These are phyloP conservation scores for Jaenimonas drosophilae DNA, from an alignment of 208 protist species.

Conservation along the genomic window DNA sequence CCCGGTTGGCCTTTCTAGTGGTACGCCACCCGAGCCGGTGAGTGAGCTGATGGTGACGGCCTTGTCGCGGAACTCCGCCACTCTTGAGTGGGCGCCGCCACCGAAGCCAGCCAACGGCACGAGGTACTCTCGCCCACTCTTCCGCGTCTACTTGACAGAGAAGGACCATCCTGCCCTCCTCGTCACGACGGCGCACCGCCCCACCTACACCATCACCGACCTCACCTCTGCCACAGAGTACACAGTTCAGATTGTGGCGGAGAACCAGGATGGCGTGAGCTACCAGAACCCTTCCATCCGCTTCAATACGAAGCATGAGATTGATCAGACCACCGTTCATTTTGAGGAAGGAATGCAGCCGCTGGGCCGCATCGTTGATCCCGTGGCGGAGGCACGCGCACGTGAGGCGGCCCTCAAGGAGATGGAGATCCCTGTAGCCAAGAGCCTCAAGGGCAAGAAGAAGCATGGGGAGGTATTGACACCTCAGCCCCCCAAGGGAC, in stretches of 20 bases:
- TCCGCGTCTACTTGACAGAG: constrained; percentile 55
- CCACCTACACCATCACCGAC: constrained; percentile 33
- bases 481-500: not conserved
- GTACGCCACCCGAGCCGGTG: constrained; percentile 76
- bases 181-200: constrained; percentile 16
- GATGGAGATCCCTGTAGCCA: constrained; percentile 1
- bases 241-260: constrained; percentile 69
- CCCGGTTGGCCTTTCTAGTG: constrained; percentile 49
- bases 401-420: not conserved
- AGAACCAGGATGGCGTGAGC: constrained; percentile 75
- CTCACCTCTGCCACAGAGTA: constrained; percentile 69
- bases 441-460: not conserved
- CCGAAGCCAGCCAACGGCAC: constrained; percentile 9
- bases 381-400: not conserved
- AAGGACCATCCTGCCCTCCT: constrained; percentile 20
- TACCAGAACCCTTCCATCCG: constrained; percentile 71
- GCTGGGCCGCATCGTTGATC: constrained; percentile 1
- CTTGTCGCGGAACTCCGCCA: constrained; percentile 46
- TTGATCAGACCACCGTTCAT: constrained; percentile 35
- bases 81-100: constrained; percentile 60
- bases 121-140: constrained; percentile 8
- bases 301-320: constrained; percentile 56
- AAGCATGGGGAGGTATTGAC: not conserved
- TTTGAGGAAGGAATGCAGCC: constrained; percentile 10
- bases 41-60: constrained; percentile 33